These are phyloP conservation scores for Talaromyces sp. DNA, from an alignment of 2,329 filamentous ascomycete species.

Conservation along the genomic window DNA sequence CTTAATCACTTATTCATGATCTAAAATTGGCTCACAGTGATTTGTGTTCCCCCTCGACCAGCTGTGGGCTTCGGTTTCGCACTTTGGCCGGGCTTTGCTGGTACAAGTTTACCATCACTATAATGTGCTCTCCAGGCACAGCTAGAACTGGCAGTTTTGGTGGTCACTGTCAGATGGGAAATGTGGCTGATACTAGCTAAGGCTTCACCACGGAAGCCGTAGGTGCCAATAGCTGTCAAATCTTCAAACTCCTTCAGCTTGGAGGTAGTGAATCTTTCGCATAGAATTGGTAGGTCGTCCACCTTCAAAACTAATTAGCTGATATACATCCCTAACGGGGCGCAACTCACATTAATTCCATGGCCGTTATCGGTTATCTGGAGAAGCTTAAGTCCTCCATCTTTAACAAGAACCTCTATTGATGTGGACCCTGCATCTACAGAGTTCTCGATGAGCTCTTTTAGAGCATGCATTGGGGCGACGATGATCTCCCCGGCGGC, in stretches of 20 bases:
- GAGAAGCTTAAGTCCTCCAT: slow-evolving; percentile 88
- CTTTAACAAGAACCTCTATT: slow-evolving; percentile 87
- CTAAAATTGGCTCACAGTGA: slow-evolving; percentile 57
- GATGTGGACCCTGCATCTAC: slow-evolving; percentile 95
- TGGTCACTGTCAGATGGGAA: slow-evolving; percentile 90
- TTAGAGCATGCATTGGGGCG: slow-evolving; percentile 90
- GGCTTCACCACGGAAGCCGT: slow-evolving; percentile 96
- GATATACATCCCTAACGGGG: not conserved
- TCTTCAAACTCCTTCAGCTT: slow-evolving; percentile 95
- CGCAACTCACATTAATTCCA: slow-evolving; percentile 76
- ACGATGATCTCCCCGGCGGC: slow-evolving; percentile 98
- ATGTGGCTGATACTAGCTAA: slow-evolving; percentile 98
- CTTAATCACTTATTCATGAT: not conserved
- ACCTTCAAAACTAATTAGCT: slow-evolving; percentile 54
- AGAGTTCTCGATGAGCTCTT: slow-evolving; percentile 94
- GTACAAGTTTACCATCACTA: slow-evolving; percentile 73
- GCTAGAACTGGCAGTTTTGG: slow-evolving; percentile 81
- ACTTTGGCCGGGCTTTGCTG: slow-evolving; percentile 82
- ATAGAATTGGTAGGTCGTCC: slow-evolving; percentile 87
- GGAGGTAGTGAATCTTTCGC: slow-evolving; percentile 93
- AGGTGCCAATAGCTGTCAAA: slow-evolving; percentile 82
- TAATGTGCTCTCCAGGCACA: slow-evolving; percentile 91
- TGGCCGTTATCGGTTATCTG: slow-evolving; percentile 98
- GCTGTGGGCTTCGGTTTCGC: slow-evolving; percentile 84
- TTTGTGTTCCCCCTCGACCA: slow-evolving; percentile 85